A percentile compares a stretch with the other conserved stretches of the same genome.
Evolutionary conservation across 495 filamentous ascomycete species (phyloP).

Genomic region (Xylaria acuta): DNA sequence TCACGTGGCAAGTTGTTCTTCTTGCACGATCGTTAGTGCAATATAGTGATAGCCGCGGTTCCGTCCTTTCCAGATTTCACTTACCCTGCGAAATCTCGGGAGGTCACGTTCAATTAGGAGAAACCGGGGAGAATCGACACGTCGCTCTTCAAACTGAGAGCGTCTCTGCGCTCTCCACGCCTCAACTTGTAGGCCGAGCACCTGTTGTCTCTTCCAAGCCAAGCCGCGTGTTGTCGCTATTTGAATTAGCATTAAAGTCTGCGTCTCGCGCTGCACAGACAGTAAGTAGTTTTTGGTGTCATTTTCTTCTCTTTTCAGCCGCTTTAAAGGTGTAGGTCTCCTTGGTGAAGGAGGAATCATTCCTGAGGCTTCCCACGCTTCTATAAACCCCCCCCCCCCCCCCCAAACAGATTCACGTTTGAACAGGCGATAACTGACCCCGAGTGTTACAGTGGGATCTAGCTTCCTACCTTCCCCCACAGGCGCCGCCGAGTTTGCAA

Average conservation of each 20-base stretch:
- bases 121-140: background rate
- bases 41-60: constrained; percentile 40
- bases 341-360: background rate
- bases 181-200: constrained; percentile 13
- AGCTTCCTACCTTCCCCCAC: constrained; percentile 51
- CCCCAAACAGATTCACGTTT: background rate
- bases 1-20: constrained; percentile 24
- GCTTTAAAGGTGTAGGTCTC: background rate
- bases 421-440: background rate
- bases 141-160: constrained; percentile 31
- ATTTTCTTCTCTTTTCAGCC: background rate
- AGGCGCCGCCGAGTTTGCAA: constrained; percentile 51
- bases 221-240: constrained; percentile 58
- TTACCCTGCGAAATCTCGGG: constrained; percentile 21
- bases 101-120: background rate
- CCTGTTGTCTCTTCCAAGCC: background rate
- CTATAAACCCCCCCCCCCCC: background rate
- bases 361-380: background rate
- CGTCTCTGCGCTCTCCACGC: constrained; percentile 26
- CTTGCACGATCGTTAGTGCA: constrained; percentile 40
- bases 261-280: constrained; percentile 31
- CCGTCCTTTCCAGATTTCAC: constrained; percentile 36
- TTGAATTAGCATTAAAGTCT: constrained; percentile 63
- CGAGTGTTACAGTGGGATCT: constrained; percentile 38
- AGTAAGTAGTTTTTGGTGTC: background rate